These are phyloP conservation scores for Zanthoxylum bungeanum DNA, from an alignment of 345 rosid genomes.

Conservation along the genomic window DNA sequence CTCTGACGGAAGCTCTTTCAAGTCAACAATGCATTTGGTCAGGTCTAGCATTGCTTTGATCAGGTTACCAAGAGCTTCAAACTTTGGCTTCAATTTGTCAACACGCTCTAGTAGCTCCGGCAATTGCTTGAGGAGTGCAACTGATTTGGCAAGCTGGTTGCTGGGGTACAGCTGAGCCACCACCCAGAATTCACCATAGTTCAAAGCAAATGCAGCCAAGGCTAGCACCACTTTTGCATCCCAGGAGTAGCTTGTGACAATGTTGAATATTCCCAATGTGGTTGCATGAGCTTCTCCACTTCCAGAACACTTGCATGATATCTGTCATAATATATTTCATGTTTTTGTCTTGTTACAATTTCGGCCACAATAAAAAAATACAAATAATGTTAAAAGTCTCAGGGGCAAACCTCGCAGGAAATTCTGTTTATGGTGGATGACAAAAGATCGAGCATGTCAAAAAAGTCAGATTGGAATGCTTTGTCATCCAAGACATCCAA, in stretches of 20 bases:
- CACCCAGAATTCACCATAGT: conserved; percentile 62
- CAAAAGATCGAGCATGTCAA: conserved; percentile 40
- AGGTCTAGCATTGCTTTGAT: conserved; percentile 40
- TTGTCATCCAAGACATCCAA: conserved; percentile 37
- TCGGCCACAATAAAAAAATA: background rate
- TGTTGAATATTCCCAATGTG: conserved; percentile 35
- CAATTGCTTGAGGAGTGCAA: conserved; percentile 51
- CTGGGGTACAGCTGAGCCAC: conserved; percentile 41
- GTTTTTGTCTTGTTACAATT: too few species aligned
- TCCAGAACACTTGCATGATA: conserved; percentile 38
- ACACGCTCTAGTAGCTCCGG: conserved; percentile 36
- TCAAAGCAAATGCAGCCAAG: conserved; percentile 52
- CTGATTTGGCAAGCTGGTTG: conserved; percentile 56
- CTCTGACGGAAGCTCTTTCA: conserved; percentile 47
- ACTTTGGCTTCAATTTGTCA: conserved; percentile 31
- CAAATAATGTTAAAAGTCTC: background rate
- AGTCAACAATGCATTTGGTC: conserved; percentile 45
- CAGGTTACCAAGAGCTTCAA: conserved; percentile 37
- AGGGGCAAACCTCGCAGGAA: conserved; percentile 50
- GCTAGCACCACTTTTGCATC: conserved; percentile 56
- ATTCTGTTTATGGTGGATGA: conserved; percentile 43
- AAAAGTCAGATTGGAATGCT: conserved; percentile 22
- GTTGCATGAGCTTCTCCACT: conserved; percentile 50
- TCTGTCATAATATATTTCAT: conserved; percentile 36
- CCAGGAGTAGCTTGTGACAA: conserved; percentile 45